Evolutionary conservation across 495 filamentous ascomycete genomes (phyloP), one percentile per base, ranked within the genome.

Genomic region (Podospora fimiseda): DNA sequence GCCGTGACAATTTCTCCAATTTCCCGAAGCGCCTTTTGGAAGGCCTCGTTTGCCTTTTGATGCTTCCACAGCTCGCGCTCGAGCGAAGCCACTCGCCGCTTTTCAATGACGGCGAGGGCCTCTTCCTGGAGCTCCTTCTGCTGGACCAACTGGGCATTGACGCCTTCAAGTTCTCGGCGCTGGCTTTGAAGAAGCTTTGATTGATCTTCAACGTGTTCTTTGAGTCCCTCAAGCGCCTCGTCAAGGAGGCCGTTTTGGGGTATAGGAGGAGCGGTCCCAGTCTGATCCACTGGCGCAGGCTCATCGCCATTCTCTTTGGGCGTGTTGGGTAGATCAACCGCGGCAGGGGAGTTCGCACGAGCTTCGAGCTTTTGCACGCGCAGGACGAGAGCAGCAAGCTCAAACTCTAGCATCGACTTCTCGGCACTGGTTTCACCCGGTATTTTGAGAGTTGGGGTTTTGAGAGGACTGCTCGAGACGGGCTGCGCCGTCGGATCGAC

Each of bases 1-100:
- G 89, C 89, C 4, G 90, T 95, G 61, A 96, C 89, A 57, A 99
- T 97, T 57, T 87, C 92, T 49, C 93, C 93, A 65, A 99, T 99
- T 69, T 99, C 93, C 51, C 90, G 83, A 23, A 99, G 71, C 15
- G 92, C 91, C 71, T 97, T 99, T 61, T 95, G 90, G 78, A 97
- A 99, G 60, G 93, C 94, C 63, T 95, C 88, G 70, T 99, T 99
- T 57, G 94, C 93, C 73, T 96, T 91, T 58, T 96, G 90, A 62
- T 95, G 89, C 67, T 97, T 99, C 72, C 83, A 86, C 43, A 99
- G 75, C 70, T 99, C 94, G 14, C 93, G 80, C 69, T 96, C 90
- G 24, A 98, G 73, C 3, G 74, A 70, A 1, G 74, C 71, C 11
- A 81, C 77, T 8, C 76, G 70, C 52, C 78, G 74, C 41, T 78